Percentiles rank a stretch among this genome's conserved stretches.
Conservation (phyloP, 371 early-diverging fungal genomes). For the Lichtheimia ramosa region DNA sequence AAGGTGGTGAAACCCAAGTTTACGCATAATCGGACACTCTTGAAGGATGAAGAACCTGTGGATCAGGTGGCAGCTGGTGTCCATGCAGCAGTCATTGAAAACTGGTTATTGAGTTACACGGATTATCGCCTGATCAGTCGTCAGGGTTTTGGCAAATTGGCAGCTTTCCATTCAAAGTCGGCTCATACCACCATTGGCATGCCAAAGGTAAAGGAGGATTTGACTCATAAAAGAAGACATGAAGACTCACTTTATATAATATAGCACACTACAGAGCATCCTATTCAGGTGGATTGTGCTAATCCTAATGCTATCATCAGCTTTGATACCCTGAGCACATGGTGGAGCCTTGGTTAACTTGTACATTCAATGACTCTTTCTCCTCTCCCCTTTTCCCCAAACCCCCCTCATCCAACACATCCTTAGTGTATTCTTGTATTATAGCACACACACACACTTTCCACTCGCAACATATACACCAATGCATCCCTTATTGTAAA, state of each 20-base stretch:
- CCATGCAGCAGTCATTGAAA: constrained; percentile 52
- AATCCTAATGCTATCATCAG: constrained; percentile 25
- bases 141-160: constrained; percentile 53
- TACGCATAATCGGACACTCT: constrained; percentile 6
- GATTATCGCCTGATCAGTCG: constrained; percentile 49
- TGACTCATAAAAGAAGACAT: background rate
- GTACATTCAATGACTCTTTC: too few species aligned
- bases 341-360: constrained; percentile 32
- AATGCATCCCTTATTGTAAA: too few species aligned
- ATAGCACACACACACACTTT: background rate
- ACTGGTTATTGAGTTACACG: constrained; percentile 50
- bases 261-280: constrained; percentile 10
- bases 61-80: constrained; percentile 37
- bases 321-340: constrained; percentile 28
- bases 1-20: constrained; percentile 29
- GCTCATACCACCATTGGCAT: constrained; percentile 29
- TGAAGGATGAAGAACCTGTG: constrained; percentile 21
- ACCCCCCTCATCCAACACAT: too few species aligned
- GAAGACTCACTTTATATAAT: background rate
- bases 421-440: too few species aligned
- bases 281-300: constrained; percentile 21
- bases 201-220: constrained; percentile 19
- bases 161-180: constrained; percentile 28
- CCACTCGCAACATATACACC: background rate
- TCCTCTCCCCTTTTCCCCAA: too few species aligned